These are phyloP conservation scores for Suillus spraguei DNA, from an alignment of 768 basidiomycete genomes.

Conservation along the genomic window DNA sequence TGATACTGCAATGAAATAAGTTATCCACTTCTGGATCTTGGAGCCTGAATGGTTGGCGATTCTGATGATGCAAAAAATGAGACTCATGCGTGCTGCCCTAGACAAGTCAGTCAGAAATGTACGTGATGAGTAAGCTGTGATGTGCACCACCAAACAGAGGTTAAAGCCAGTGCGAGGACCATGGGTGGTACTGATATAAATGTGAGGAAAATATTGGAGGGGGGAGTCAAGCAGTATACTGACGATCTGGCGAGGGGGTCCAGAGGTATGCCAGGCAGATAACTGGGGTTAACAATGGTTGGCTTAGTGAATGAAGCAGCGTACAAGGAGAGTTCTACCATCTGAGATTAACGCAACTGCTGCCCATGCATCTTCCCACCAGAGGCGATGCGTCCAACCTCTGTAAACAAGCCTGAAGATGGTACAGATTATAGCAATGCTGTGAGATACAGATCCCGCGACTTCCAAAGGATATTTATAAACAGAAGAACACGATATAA, in stretches of 20 bases:
- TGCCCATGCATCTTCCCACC: constrained; percentile 31
- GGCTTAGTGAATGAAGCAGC: background rate
- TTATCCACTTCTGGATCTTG: constrained; percentile 12
- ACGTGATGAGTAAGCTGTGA: too few species aligned
- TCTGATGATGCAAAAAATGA: constrained; percentile 26
- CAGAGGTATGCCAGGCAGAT: constrained; percentile 14
- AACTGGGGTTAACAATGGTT: background rate
- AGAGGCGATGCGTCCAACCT: constrained; percentile 21
- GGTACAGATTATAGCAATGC: constrained; percentile 23
- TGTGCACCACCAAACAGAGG: constrained; percentile 25
- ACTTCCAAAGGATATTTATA: constrained; percentile 5
- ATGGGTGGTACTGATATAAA: constrained; percentile 13
- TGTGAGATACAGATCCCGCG: constrained; percentile 21
- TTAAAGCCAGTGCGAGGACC: constrained; percentile 19
- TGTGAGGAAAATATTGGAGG: constrained; percentile 3
- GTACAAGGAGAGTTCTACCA: background rate
- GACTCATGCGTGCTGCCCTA: constrained; percentile 29
- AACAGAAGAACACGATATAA: background rate
- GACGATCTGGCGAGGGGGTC: constrained; percentile 13
- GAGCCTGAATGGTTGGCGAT: constrained; percentile 20
- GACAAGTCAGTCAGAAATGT: background rate
- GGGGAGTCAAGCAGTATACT: background rate
- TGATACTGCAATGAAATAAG: constrained; percentile 15
- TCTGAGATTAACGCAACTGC: constrained; percentile 19
- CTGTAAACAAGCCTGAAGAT: constrained; percentile 27